A percentile compares a stretch with the other conserved stretches of the same genome.
phyloP scores from a whole-genome alignment of 164 flowering plant genomes.

The Berberis vulgaris region DNA sequence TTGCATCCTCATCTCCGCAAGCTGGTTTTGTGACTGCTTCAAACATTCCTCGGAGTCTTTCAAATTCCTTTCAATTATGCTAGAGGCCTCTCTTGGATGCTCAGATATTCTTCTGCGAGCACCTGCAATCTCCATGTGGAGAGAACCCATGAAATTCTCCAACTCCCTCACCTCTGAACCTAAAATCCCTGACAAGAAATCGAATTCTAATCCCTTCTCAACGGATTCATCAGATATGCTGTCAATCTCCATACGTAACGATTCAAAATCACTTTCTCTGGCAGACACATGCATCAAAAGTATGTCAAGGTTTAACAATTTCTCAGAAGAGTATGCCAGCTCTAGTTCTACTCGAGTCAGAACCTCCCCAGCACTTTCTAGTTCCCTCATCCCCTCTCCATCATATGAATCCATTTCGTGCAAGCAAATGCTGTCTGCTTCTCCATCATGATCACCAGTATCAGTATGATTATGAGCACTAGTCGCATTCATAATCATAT shows the following conservation, averaged over 20 bases:
- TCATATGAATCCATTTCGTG: slow-evolving; percentile 28
- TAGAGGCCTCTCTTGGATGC: slow-evolving; percentile 27
- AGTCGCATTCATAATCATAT: slow-evolving; percentile 11
- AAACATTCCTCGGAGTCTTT: slow-evolving; percentile 54
- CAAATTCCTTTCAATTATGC: slow-evolving; percentile 41
- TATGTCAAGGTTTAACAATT: slow-evolving; percentile 55
- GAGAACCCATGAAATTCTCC: slow-evolving; percentile 31
- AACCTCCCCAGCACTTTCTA: slow-evolving; percentile 33
- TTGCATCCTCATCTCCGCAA: slow-evolving; percentile 50
- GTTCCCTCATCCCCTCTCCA: slow-evolving; percentile 35
- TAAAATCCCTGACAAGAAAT: slow-evolving; percentile 52
- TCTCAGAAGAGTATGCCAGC: slow-evolving; percentile 68
- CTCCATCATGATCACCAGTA: slow-evolving; percentile 22
- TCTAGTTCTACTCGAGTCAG: slow-evolving; percentile 59
- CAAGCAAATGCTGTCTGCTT: slow-evolving; percentile 16
- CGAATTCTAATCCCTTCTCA: slow-evolving; percentile 58
- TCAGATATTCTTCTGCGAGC: slow-evolving; percentile 30
- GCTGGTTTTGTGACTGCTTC: slow-evolving; percentile 49
- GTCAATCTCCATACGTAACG: slow-evolving; percentile 31
- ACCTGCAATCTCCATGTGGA: slow-evolving; percentile 39
- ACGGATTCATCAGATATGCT: slow-evolving; percentile 22
- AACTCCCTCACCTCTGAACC: slow-evolving; percentile 66
- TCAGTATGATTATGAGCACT: slow-evolving; percentile 18
- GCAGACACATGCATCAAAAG: slow-evolving; percentile 65
- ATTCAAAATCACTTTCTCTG: slow-evolving; percentile 66